Evolutionary conservation across 345 rosid genomes (phyloP), one percentile per base, ranked within the genome.

Genomic region (Murraya koenigii): DNA sequence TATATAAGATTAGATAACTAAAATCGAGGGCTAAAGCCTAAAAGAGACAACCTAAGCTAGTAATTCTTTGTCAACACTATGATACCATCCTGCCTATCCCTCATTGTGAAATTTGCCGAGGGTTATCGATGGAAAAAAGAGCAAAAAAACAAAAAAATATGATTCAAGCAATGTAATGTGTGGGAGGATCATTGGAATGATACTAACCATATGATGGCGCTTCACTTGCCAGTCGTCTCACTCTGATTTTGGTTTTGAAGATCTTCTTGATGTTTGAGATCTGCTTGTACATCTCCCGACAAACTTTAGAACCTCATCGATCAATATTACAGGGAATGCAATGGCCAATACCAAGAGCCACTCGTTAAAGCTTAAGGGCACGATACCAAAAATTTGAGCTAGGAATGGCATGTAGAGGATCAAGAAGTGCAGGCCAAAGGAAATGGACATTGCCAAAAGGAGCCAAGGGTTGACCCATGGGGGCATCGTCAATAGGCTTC

Each of bases 401-500:
- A 91, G 87, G 87, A 91, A 84, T 2, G 95, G 95, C 41, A 88
- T 85, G 10, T 91, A 91, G 3, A 91, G 86, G 80, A 91, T 89
- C 84, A 91, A 72, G 74, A 86, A 88, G 87, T 91, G 95, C 77
- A 89, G 72, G 63, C 89, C 90, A 17, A 91, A 91, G 5, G 95
- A 91, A 25, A 91, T 63, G 0, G 84, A 75, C 95, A 89, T 91
- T 49, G 95, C 95, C 58, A 87, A 35, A 11, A 91, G 85, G 75
- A 91, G 93, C 85, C 85, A 89, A 5, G 93, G 95, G 79, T 91
- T 91, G 63, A 91, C 90, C 95, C 95, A 91, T 22, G 95, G 95
- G 15, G 91, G 95, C 95, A 91, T 91, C 13, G 74, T 77, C 74
- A 87, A 25, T 54, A 91, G 90, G 84, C 95, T 91, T 28, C 89